Conservation (phyloP, 1,284 basidiomycete genomes). For the Amylostereum areolatum region DNA sequence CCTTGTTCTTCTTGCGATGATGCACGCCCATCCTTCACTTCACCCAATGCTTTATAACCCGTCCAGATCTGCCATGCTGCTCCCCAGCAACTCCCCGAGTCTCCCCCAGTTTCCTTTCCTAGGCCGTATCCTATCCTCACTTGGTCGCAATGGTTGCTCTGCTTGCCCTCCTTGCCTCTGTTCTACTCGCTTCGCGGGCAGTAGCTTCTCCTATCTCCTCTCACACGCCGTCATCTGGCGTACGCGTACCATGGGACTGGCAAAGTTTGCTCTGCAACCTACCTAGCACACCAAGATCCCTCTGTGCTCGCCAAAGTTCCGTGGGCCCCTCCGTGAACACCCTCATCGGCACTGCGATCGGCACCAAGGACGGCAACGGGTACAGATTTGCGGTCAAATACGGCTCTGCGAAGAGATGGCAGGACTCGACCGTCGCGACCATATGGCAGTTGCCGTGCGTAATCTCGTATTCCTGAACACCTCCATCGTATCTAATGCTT, state of each 20-base stretch:
- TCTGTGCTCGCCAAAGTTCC: conserved; percentile 34
- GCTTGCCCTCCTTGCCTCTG: conserved; percentile 32
- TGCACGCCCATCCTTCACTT: too few species aligned
- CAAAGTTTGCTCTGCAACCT: conserved; percentile 37
- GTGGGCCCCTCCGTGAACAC: conserved; percentile 33
- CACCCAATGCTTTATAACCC: too few species aligned
- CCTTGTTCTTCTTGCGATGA: too few species aligned
- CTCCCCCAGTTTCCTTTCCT: conserved; percentile 2
- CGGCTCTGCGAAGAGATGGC: conserved; percentile 49
- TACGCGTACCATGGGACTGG: conserved; percentile 22
- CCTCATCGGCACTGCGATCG: conserved; percentile 48
- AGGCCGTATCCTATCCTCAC: too few species aligned
- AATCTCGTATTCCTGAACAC: background rate
- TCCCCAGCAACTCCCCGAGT: background rate
- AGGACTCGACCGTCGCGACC: conserved; percentile 43
- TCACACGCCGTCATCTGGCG: too few species aligned
- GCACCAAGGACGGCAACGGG: conserved; percentile 30
- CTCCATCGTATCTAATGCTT: background rate
- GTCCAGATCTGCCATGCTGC: background rate
- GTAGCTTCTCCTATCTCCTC: conserved; percentile 25
- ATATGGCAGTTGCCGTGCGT: conserved; percentile 61
- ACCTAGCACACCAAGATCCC: conserved; percentile 29
- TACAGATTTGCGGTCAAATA: background rate
- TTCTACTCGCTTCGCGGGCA: conserved; percentile 25
- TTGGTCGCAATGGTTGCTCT: conserved; percentile 19